These are phyloP conservation scores for Nymphaea colorata DNA, from an alignment of 164 flowering plant species.

Conservation along the genomic window DNA sequence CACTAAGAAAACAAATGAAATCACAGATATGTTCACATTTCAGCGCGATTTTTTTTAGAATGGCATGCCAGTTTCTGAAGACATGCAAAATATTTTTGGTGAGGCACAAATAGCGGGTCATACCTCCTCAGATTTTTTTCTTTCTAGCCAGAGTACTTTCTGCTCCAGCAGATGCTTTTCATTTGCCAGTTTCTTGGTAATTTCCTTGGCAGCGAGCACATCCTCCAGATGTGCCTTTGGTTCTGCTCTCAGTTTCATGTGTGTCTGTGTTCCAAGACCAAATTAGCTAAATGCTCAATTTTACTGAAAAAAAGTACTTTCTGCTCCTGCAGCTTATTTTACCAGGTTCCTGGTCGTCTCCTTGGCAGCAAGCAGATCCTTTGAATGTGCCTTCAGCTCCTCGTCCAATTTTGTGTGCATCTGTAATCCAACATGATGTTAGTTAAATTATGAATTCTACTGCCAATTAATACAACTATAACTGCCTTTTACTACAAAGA, in stretches of 20 bases:
- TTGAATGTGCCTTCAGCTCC: conserved; percentile 46
- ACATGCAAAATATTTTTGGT: too few relatives aligned
- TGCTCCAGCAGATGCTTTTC: conserved; percentile 67
- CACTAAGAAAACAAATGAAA: too few relatives aligned
- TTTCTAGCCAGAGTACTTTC: conserved; percentile 43
- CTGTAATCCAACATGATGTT: conserved; percentile 14
- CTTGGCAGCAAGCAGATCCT: conserved; percentile 47
- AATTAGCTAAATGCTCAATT: neutral
- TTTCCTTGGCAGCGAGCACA: conserved; percentile 49
- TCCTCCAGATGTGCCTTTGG: conserved; percentile 45
- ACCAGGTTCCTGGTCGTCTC: conserved; percentile 38
- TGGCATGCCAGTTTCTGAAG: too few relatives aligned
- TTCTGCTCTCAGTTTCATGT: conserved; percentile 49
- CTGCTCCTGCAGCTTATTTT: conserved; percentile 1
- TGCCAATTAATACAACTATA: too few relatives aligned
- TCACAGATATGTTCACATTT: too few relatives aligned
- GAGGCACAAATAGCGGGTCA: too few relatives aligned
- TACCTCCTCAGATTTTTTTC: conserved; percentile 62
- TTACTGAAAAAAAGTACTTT: too few relatives aligned
- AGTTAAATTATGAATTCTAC: too few relatives aligned
- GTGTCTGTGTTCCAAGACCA: conserved; percentile 20
- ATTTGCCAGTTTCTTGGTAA: conserved; percentile 33
- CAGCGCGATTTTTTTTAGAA: too few relatives aligned
- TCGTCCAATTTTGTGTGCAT: conserved; percentile 39
- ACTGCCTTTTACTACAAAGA: too few relatives aligned